Base-by-base conservation (phyloP, 352 stramenopile species). In the Aphanomyces stellatus region DNA sequence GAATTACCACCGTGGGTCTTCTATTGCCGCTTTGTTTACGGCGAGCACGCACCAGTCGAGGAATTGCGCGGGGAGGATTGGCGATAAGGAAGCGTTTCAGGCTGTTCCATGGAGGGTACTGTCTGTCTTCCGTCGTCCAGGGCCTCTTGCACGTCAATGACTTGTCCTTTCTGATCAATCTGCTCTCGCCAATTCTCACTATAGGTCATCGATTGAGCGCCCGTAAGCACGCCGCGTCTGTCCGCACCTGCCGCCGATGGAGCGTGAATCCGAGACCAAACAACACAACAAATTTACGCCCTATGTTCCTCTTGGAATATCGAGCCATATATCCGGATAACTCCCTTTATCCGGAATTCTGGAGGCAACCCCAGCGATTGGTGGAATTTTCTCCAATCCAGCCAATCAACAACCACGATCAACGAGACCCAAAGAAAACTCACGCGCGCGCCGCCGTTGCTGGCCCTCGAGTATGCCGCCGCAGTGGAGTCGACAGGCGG, bases 251-350 rank as follows among this genome's bases (percentile, higher is more conserved):
- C 4, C 49, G 49, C 49, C 49, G 8, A 30, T 30, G 10, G 49
- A 57, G 49, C 30, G 46, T 57, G 30, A 57, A 57, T 53, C 49
- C 49, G 28, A 30, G 55, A 64, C 55, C 31, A 64, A 64, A 64
- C 55, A 43, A 60, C 28, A 60, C 28, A 43, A 46, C 55, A 64
- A 64, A 51, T 64, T 64, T 34, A 64, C 55, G 55, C 55, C 55
- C 30, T 59, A 59, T 59, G 31, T 59, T 34, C n/a, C 11, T n/a
- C n/a, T 22, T 51, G 42, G 42, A 51, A 51, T 51, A 25, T 17
- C 17, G 37, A 43, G 37, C 37, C 8, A 17, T 8, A 17, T 57
- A 35, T 57, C 49, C 49, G 49, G 49, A 57, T 57, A 57, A 57
- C 49, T 57, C 25, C 49, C 6, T 27, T 10, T 51, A 51, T 51